Evolutionary conservation across 768 basidiomycete genomes (phyloP).

Genomic region (Xerocomellus amylosporus): DNA sequence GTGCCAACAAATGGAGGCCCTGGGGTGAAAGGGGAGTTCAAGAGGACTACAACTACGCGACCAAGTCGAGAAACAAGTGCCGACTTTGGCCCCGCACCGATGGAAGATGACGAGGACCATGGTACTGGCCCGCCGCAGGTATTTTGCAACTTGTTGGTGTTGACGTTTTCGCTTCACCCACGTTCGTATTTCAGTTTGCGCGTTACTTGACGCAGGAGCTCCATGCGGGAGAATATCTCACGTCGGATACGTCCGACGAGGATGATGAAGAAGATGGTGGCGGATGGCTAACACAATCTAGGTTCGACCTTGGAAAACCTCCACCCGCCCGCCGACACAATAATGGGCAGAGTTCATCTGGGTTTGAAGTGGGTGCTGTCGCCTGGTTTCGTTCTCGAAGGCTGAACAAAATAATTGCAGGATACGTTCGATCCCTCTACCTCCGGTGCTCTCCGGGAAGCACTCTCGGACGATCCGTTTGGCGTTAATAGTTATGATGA

Average conservation of each 20-base stretch:
- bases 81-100: conserved; percentile 59
- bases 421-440: conserved; percentile 50
- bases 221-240: conserved; percentile 55
- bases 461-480: conserved; percentile 50
- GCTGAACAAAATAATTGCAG: conserved; percentile 26
- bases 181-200: conserved; percentile 55
- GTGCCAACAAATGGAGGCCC: conserved; percentile 19
- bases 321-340: conserved; percentile 48
- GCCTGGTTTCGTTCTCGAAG: background rate
- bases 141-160: conserved; percentile 7
- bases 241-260: conserved; percentile 51
- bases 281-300: conserved; percentile 78
- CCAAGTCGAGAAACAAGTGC: conserved; percentile 52
- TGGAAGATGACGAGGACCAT: conserved; percentile 47
- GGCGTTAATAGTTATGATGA: conserved; percentile 46
- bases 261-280: conserved; percentile 61
- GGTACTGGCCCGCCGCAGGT: conserved; percentile 47
- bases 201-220: conserved; percentile 77
- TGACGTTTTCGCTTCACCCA: background rate
- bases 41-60: conserved; percentile 42
- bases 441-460: conserved; percentile 32
- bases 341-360: conserved; percentile 45
- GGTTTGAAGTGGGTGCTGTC: conserved; percentile 53
- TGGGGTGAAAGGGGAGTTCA: conserved; percentile 56
- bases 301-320: conserved; percentile 55